Base-by-base conservation (phyloP, 306 rosid species). In the Luffa aegyptiaca region DNA sequence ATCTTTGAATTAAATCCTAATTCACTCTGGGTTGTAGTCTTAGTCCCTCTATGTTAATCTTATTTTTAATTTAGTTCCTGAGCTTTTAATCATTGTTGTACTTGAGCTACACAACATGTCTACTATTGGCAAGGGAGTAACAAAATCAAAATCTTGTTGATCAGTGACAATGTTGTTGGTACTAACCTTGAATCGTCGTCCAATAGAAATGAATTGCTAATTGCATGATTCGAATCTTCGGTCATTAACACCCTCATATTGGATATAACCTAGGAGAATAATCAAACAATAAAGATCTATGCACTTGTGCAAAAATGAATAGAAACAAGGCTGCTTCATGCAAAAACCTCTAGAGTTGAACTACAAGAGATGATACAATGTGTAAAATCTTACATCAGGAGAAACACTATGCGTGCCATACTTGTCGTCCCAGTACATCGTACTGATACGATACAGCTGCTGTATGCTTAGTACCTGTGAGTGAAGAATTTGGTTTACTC, bases 341-440 rank as follows among this genome's bases (percentile, higher is more conserved):
- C 63, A 16, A 4, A 49, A 7, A 49, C 26, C 36, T 68, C 11
- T 48, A 26, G 42, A 13, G 17, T 31, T 3, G 21, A 42, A 82
- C 59, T 72, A 75, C 33, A 69, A 69, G 48, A 8, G 55, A 75
- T 17, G 20, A 36, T 52, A 51, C 17, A 75, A 17, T 74, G 64
- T 5, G 10, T 53, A 36, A 17, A 86, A 75, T 37, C 97, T 89
- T 91, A 96, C 99, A 20, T 96, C 97, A 37, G 99, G 78, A 75
- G 98, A 93, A 71, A 96, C 99, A 42, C 98, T 96, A 84, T 96
- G 99, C 16, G 99, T 96, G 52, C 99, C 99, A 17, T 93, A 96
- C 79, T 96, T 96, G 86, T 96, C 99, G 75, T 96, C 99, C 99
- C 99, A 96, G 85, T 96, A 96, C 99, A 96, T 96, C 75, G 99